Evolutionary conservation across 176 grass and related monocot genomes (phyloP), one percentile per base, ranked within the genome.

Genomic region (Alloteropsis semialata): DNA sequence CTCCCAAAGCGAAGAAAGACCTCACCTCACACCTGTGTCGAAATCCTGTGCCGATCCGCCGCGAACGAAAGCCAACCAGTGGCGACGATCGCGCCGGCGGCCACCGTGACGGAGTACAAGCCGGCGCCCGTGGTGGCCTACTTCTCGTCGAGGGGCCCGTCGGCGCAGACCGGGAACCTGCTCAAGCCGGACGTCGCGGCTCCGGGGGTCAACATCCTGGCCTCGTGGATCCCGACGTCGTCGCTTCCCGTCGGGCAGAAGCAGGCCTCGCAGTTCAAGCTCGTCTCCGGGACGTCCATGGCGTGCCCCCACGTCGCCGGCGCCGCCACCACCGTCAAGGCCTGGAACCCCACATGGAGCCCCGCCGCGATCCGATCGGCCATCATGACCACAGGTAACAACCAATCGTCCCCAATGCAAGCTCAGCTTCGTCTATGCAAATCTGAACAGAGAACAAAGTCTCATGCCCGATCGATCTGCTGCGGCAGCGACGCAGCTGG

Each of bases 201-300:
- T 0, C 95, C 95, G 22, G 95, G 95, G 11, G 95, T 95, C 0
- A 91, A 98, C 92, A 98, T 98, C 45, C 92, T 98, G 0, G 95
- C 95, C 10, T 49, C 95, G 4, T 98, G 95, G 92, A 94, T 94
- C 79, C 90, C 83, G 24, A 48, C 88, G 25, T 11, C 90, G 30
- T 82, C 63, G 22, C 81, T 89, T 2, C 92, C 90, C 17, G 12
- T 21, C 3, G 95, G 88, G 3, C 92, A 98, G 88, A 94, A 91
- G 25, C 58, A 94, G 39, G 58, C 88, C 0, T 94, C 92, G 13
- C 55, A 79, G 75, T 98, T 98, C 84, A 98, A 98, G 21, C 75
- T 98, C 9, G 84, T 91, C 36, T 98, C 95, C 0, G 92, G 95
- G 24, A 98, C 95, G 34, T 98, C 95, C 74, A 98, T 98, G 92